These are phyloP conservation scores for Choiromyces venosus DNA, from an alignment of 495 filamentous ascomycete species.

Conservation along the genomic window DNA sequence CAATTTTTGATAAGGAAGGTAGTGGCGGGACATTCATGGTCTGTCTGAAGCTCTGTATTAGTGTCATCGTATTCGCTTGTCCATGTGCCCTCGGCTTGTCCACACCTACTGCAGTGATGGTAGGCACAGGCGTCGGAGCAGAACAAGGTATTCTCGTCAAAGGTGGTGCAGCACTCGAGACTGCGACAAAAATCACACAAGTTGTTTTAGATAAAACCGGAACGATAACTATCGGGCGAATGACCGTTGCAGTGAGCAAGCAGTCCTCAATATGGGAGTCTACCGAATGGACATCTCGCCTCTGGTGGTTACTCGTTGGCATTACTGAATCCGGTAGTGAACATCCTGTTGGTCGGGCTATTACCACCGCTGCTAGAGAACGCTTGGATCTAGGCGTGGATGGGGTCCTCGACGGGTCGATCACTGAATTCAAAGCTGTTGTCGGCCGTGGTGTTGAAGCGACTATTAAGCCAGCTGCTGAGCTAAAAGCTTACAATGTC, in stretches of 20 bases:
- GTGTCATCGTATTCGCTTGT: conserved; percentile 97
- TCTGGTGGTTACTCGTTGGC: conserved; percentile 95
- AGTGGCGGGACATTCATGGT: conserved; percentile 92
- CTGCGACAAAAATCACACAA: conserved; percentile 81
- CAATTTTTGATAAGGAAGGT: conserved; percentile 72
- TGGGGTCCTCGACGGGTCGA: conserved; percentile 68
- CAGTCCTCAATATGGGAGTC: conserved; percentile 63
- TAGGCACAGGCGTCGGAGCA: conserved; percentile 94
- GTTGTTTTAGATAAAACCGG: conserved; percentile 99
- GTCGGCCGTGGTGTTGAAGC: conserved; percentile 85
- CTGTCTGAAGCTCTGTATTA: conserved; percentile 94
- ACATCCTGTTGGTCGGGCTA: conserved; percentile 87
- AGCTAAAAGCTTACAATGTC: conserved; percentile 66
- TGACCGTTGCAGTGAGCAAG: conserved; percentile 73
- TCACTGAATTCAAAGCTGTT: conserved; percentile 75
- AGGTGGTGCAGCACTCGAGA: conserved; percentile 88
- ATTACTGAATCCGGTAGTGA: conserved; percentile 90
- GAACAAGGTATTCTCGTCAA: conserved; percentile 96
- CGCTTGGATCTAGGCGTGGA: conserved; percentile 68
- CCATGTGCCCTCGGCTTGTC: conserved; percentile 91
- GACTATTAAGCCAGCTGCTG: conserved; percentile 66
- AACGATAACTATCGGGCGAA: conserved; percentile 87
- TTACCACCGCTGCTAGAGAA: conserved; percentile 64
- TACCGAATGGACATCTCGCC: conserved; percentile 59
- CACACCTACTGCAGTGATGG: conserved; percentile 97